A percentile compares a stretch with the other conserved stretches of the same genome.
Evolutionary conservation across 169 alveolate genomes (phyloP).

Genomic region (Plasmodium vinckei): DNA sequence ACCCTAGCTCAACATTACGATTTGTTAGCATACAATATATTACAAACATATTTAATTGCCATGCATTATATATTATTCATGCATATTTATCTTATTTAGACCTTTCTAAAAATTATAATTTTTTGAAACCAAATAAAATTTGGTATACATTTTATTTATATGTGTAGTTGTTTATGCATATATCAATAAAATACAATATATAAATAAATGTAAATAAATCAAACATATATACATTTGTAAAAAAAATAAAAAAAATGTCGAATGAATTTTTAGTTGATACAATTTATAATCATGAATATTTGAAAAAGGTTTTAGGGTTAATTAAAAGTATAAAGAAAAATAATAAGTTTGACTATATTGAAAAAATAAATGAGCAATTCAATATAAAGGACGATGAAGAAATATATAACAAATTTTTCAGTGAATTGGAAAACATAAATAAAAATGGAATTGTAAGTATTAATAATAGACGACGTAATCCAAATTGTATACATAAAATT

Average conservation of each 20-base stretch:
- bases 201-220: not conserved
- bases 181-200: not conserved
- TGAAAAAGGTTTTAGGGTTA: slow-evolving; percentile 47
- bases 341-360: slow-evolving; percentile 27
- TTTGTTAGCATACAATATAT: too few relatives aligned
- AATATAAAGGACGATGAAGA: slow-evolving; percentile 63
- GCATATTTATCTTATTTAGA: too few relatives aligned
- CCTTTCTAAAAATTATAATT: too few relatives aligned
- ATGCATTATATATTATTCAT: too few relatives aligned
- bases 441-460: not conserved
- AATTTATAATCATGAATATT: slow-evolving; percentile 59
- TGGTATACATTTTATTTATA: too few relatives aligned
- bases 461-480: slow-evolving; percentile 6
- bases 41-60: too few relatives aligned
- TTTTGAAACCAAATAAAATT: too few relatives aligned
- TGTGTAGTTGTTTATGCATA: too few relatives aligned
- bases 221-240: too few relatives aligned
- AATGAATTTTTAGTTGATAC: slow-evolving; percentile 62
- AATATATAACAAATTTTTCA: slow-evolving; percentile 21
- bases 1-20: too few relatives aligned
- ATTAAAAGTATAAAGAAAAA: slow-evolving; percentile 48
- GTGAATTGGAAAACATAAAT: slow-evolving; percentile 17
- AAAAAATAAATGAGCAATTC: slow-evolving; percentile 22
- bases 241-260: slow-evolving; percentile 16
- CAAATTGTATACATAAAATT: not conserved